These are phyloP conservation scores for Acrocalymma vagum DNA, from an alignment of 2,329 filamentous ascomycete genomes.

Conservation along the genomic window DNA sequence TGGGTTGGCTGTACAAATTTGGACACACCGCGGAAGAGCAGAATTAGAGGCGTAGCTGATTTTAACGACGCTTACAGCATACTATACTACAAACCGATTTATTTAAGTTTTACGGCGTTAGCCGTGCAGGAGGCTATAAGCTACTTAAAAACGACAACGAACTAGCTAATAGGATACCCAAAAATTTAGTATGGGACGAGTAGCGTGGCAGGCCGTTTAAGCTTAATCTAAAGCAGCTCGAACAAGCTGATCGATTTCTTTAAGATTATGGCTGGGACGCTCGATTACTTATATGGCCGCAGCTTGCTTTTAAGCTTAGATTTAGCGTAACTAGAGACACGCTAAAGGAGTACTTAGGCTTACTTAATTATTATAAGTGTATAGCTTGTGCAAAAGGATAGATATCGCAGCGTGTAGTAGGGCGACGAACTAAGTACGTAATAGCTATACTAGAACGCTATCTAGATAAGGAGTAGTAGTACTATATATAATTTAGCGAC, in stretches of 20 bases:
- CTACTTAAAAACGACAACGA: conserved; percentile 1
- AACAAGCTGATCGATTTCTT: not conserved
- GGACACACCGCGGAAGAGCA: too few species aligned
- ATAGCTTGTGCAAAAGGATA: conserved; percentile 4
- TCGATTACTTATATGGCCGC: not conserved
- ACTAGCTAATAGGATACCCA: not conserved
- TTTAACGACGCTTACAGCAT: too few species aligned
- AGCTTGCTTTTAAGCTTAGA: not conserved
- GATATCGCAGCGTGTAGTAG: not conserved
- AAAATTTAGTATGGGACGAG: not conserved
- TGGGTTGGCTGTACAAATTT: too few species aligned
- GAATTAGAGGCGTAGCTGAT: too few species aligned
- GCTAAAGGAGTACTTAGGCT: not conserved
- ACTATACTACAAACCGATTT: not conserved
- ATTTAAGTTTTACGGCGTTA: not conserved
- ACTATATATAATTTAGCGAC: conserved; percentile 1
- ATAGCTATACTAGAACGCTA: not conserved
- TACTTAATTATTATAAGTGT: conserved; percentile 6
- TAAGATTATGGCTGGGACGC: not conserved
- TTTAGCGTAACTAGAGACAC: not conserved
- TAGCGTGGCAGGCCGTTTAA: not conserved
- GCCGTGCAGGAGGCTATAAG: not conserved
- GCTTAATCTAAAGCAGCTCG: not conserved
- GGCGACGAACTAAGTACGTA: not conserved
- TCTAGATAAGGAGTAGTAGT: not conserved